Evolutionary conservation across 2,329 filamentous ascomycete genomes (phyloP), one percentile per base, ranked within the genome.

Genomic region (Botrytis medusae): DNA sequence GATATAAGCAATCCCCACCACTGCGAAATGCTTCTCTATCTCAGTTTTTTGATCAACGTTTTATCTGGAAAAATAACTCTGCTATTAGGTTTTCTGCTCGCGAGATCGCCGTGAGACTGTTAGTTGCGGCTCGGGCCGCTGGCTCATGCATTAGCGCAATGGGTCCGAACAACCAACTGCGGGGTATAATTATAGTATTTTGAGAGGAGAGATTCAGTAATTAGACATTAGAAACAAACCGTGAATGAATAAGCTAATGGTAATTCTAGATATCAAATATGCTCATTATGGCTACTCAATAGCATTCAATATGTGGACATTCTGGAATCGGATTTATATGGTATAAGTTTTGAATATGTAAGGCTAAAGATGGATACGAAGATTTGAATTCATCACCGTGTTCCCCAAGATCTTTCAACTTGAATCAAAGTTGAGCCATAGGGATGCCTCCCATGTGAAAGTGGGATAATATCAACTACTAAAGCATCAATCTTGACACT

Each of bases 211-310:
- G 29, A 29, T 57, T 57, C 6, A 18, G n/a, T 29, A 2, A 57
- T 57, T 57, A 57, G n/a, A 57, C 6, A 4, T 18, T 18, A 14
- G 4, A 18, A 32, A 18, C n/a, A 4, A 18, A 18, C 9, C 32
- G 1, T 6, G 1, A 29, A 29, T 0, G 5, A n/a, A 18, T 8
- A 18, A 57, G 16, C n/a, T 18, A 5, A 1, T 57, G 12, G 3
- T 8, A 7, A 29, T 1, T 18, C 32, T 57, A 1, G 16, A 57
- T 32, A 6, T 57, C 3, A 12, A 12, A n/a, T 54, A 16, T 54
- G 25, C 25, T 16, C 42, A 16, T 42, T 4, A 16, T 42, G 0
- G 3, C 2, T 10, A 42, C 9, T 44, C 20, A 12, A n/a, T n/a
- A 6, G 4, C 16, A 16, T 54, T 54, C 12, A 54, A 14, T 16